Evolutionary conservation across 345 rosid species (phyloP), one percentile per base, ranked within the genome.

Genomic region (Rhizophora mangle): DNA sequence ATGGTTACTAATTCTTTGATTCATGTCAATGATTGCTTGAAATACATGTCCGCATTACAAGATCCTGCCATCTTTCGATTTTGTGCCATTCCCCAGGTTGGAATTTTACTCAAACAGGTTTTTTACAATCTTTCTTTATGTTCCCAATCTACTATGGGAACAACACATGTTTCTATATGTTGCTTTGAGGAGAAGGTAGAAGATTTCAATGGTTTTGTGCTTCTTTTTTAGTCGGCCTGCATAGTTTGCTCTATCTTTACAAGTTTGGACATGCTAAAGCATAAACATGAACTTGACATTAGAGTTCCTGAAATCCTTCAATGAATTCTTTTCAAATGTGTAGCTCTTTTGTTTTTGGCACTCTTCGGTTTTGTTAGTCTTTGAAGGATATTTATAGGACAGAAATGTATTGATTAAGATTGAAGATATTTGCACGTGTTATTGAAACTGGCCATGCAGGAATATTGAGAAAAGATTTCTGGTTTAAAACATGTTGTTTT

Each of bases 11-110:
- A 90, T 84, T 92, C 96, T 63, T 74, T 96, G 77, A 74, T 59
- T 8, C 98, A 90, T 70, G 72, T 74, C 60, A 95, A 92, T 64
- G 97, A 96, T 80, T 90, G 93, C 83, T 71, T 96, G 71, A 85
- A 75, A 6, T 90, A 89, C 86, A 82, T 92, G 95, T 70, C 85
- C 65, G 80, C 79, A 19, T 74, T 92, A 67, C 85, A 69, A 53
- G 91, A 88, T 70, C 88, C 89, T 69, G 78, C 90, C 69, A 89
- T 88, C 69, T 90, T 92, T 70, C 87, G 96, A 39, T 90, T 90
- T 71, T 96, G 98, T 79, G 98, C 95, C 39, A 96, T 92, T 67
- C 96, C 97, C 80, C 97, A 96, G 77, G 80, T 77, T 46, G 21
- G 63, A 62, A 30, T 47, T 77, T 21, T 39, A 29, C 21, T 56